Percentiles rank a stretch among this genome's conserved stretches.
These are phyloP conservation scores for Torulaspora maleeae DNA, from an alignment of 805 yeast species.

Conservation along the genomic window DNA sequence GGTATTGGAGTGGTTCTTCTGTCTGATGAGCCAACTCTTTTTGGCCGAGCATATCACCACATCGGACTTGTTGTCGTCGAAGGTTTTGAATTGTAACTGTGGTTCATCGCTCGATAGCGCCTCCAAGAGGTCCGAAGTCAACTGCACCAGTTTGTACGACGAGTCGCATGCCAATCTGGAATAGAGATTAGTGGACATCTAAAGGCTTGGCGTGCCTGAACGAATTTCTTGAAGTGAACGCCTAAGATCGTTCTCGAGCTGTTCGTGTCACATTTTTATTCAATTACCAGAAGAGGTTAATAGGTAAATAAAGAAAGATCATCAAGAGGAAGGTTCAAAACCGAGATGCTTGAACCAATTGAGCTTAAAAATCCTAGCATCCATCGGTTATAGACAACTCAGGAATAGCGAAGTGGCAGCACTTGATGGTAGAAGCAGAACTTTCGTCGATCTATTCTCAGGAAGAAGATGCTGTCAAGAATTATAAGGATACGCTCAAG, in stretches of 20 bases:
- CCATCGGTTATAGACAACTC: neutral
- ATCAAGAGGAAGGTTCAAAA: neutral
- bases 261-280: constrained; percentile 4
- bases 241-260: neutral
- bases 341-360: neutral
- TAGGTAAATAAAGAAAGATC: constrained; percentile 7
- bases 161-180: constrained; percentile 23
- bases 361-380: neutral
- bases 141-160: constrained; percentile 48
- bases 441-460: constrained; percentile 17
- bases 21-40: constrained; percentile 62
- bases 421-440: constrained; percentile 4
- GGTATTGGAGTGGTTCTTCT: constrained; percentile 83
- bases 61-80: constrained; percentile 32
- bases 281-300: constrained; percentile 6
- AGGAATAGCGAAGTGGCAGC: neutral
- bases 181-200: constrained; percentile 20
- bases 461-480: constrained; percentile 1
- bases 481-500: neutral
- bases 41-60: constrained; percentile 58
- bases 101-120: constrained; percentile 29
- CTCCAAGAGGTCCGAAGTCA: constrained; percentile 46
- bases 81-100: constrained; percentile 30
- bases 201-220: too few relatives aligned
- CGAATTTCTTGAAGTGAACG: too few relatives aligned